Conservation (phyloP, 306 rosid genomes). For the Quercus rubra region DNA sequence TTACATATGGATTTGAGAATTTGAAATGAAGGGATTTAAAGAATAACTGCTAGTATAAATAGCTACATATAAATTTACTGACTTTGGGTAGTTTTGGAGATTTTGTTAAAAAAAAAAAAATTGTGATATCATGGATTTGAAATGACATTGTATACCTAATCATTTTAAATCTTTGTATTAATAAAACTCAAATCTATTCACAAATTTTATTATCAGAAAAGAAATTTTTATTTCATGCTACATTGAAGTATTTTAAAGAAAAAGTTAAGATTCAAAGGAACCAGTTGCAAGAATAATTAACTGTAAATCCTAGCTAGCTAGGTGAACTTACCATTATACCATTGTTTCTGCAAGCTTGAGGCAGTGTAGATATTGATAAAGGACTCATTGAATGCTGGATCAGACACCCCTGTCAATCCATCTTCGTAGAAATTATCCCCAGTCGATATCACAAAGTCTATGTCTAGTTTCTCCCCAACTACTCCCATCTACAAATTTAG, state of each 20-base stretch:
- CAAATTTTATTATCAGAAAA: not conserved
- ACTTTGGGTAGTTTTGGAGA: no score
- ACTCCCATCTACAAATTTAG: constrained; percentile 54
- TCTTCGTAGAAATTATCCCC: constrained; percentile 79
- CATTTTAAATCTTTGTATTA: no score
- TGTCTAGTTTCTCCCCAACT: constrained; percentile 48
- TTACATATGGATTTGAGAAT: no score
- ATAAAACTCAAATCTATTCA: not conserved
- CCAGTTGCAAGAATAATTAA: not conserved
- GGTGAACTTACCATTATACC: constrained; percentile 55
- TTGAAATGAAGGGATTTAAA: no score
- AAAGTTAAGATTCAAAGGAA: no score
- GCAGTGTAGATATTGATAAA: constrained; percentile 62
- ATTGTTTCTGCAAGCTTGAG: constrained; percentile 62
- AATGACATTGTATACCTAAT: no score
- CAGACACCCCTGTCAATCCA: constrained; percentile 53
- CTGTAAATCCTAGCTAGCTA: not conserved
- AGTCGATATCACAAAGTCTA: constrained; percentile 64
- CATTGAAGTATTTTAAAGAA: no score
- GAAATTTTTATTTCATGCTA: no score
- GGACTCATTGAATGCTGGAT: constrained; percentile 65
- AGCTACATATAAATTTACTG: no score
- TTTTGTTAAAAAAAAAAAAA: no score
- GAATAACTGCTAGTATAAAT: no score
- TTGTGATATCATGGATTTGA: no score